phyloP scores from a whole-genome alignment of 2,329 filamentous ascomycete species.

The Ilyonectria robusta region DNA sequence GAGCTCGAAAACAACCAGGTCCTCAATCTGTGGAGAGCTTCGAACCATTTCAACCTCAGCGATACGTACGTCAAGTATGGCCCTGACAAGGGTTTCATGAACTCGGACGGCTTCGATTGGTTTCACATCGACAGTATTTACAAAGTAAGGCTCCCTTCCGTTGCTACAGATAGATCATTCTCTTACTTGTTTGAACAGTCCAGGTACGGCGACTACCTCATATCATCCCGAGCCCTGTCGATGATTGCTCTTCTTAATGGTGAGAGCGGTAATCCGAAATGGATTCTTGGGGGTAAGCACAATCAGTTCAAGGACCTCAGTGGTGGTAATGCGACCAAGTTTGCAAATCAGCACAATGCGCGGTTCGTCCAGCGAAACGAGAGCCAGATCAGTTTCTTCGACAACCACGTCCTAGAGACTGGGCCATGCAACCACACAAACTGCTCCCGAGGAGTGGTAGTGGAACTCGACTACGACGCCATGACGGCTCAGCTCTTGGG shows the following conservation, averaged over 20 bases:
- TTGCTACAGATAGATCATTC: not conserved
- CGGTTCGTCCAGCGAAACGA: conserved; percentile 62
- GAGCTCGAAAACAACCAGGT: conserved; percentile 41
- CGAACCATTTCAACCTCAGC: conserved; percentile 39
- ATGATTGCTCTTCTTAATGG: conserved; percentile 49
- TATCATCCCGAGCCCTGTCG: conserved; percentile 51
- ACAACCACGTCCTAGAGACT: conserved; percentile 57
- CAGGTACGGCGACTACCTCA: conserved; percentile 51
- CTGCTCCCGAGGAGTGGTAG: conserved; percentile 44
- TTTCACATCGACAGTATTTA: conserved; percentile 48
- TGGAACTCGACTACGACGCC: conserved; percentile 61
- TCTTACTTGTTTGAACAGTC: conserved; percentile 36
- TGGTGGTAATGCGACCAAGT: conserved; percentile 52
- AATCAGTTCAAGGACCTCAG: conserved; percentile 54
- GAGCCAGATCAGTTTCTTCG: conserved; percentile 65
- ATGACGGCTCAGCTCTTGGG: conserved; percentile 63
- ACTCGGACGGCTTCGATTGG: conserved; percentile 46
- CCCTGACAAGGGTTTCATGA: conserved; percentile 37
- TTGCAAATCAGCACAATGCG: conserved; percentile 64
- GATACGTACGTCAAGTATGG: conserved; percentile 39
- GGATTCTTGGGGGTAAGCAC: conserved; percentile 53
- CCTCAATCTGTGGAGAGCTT: conserved; percentile 45
- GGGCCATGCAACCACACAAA: conserved; percentile 31
- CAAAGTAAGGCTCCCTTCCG: conserved; percentile 32
- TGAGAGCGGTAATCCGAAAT: conserved; percentile 47